Percentiles rank a stretch among this genome's conserved stretches.
These are phyloP conservation scores for Diatrype stigma DNA, from an alignment of 2,329 filamentous ascomycete species.

Conservation along the genomic window DNA sequence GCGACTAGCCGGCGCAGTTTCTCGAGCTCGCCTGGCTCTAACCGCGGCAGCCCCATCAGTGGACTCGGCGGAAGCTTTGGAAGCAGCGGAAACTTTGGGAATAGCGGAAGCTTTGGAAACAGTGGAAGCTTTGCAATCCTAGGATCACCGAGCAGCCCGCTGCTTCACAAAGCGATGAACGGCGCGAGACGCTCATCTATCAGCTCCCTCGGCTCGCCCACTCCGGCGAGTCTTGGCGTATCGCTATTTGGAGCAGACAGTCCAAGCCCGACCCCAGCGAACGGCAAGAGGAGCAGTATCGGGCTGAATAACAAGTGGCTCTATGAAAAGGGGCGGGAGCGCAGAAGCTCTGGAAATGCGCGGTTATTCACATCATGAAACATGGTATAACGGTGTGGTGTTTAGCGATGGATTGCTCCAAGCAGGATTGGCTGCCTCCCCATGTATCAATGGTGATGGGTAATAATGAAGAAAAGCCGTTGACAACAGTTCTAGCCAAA, in stretches of 20 bases:
- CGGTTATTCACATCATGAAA: slow-evolving; percentile 27
- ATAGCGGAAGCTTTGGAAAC: slow-evolving; percentile 27
- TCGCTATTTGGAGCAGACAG: slow-evolving; percentile 54
- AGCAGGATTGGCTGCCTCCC: too few relatives aligned
- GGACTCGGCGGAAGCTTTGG: slow-evolving; percentile 24
- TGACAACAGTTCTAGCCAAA: not conserved
- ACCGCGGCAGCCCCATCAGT: slow-evolving; percentile 44
- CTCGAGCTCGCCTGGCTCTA: slow-evolving; percentile 55
- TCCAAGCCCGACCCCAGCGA: slow-evolving; percentile 61
- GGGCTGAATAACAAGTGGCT: slow-evolving; percentile 91
- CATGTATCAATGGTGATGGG: not conserved
- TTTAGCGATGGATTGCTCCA: not conserved
- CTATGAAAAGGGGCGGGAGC: slow-evolving; percentile 70
- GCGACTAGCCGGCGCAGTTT: slow-evolving; percentile 56
- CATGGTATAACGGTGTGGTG: not conserved
- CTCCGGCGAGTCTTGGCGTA: slow-evolving; percentile 50
- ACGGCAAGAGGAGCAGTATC: slow-evolving; percentile 66
- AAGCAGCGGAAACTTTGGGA: slow-evolving; percentile 6
- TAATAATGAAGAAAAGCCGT: not conserved
- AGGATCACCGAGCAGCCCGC: slow-evolving; percentile 48
- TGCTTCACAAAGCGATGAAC: slow-evolving; percentile 65
- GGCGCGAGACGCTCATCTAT: slow-evolving; percentile 59
- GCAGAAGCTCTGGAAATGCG: slow-evolving; percentile 43
- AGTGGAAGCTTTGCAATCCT: slow-evolving; percentile 9
- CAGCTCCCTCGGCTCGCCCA: slow-evolving; percentile 49